Evolutionary conservation across 1,284 basidiomycete genomes (phyloP).

Genomic region (Meira miltonrushii): DNA sequence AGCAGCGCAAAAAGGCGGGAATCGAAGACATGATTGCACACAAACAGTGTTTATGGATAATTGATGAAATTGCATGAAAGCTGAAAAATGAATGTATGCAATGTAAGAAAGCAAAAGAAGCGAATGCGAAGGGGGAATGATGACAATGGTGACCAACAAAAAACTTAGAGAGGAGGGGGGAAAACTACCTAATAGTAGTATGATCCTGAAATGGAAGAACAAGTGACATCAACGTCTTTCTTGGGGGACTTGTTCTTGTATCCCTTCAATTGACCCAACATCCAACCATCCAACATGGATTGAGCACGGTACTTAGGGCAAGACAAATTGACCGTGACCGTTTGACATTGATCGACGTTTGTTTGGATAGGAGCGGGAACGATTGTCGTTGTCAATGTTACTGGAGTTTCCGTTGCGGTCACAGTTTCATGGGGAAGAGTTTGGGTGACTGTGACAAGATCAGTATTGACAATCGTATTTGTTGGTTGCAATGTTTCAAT

Average conservation of each 20-base stretch:
- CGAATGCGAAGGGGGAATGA: no score
- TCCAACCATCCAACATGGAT: not conserved
- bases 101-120: no score
- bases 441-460: not conserved
- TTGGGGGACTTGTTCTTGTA: not conserved
- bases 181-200: not conserved
- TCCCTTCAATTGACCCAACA: not conserved
- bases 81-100: no score
- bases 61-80: no score
- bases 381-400: not conserved
- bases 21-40: no score
- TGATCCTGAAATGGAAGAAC: not conserved
- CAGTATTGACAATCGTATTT: not conserved
- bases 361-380: not conserved
- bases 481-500: not conserved
- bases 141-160: no score
- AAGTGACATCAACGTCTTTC: not conserved
- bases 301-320: slow-evolving; percentile 1
- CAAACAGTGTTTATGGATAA: no score
- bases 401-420: not conserved
- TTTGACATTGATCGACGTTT: not conserved
- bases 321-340: not conserved
- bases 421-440: not conserved
- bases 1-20: no score
- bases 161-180: no score